A percentile compares a stretch with the other conserved stretches of the same genome.
phyloP scores from a whole-genome alignment of 768 basidiomycete species.

The Mycena polygramma region DNA sequence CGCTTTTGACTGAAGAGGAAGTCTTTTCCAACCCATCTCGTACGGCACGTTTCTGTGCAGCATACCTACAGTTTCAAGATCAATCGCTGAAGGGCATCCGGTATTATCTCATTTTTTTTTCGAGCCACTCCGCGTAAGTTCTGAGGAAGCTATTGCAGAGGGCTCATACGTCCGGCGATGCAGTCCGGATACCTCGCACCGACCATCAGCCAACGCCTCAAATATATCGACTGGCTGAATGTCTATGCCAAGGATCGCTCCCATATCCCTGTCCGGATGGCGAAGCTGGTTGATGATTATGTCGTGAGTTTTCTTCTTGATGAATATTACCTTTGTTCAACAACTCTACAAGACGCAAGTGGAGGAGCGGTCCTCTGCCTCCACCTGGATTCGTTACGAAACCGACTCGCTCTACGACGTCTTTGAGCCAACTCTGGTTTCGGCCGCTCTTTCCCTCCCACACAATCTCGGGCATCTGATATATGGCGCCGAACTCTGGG shows the following conservation, averaged over 20 bases:
- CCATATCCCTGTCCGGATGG: not conserved
- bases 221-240: not conserved
- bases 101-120: too few relatives aligned
- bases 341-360: too few relatives aligned
- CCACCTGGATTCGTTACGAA: not conserved
- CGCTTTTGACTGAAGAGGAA: not conserved
- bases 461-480: constrained; percentile 7
- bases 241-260: not conserved
- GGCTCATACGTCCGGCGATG: not conserved
- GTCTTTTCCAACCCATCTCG: not conserved
- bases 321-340: too few relatives aligned
- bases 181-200: constrained; percentile 1
- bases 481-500: not conserved
- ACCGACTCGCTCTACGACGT: not conserved
- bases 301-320: too few relatives aligned
- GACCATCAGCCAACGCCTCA: not conserved
- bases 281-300: not conserved
- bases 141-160: not conserved
- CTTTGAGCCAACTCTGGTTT: not conserved
- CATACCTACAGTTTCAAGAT: not conserved
- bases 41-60: not conserved
- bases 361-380: too few relatives aligned
- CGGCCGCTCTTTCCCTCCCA: not conserved
- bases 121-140: not conserved
- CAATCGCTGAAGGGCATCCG: not conserved